Evolutionary conservation across 495 filamentous ascomycete genomes (phyloP).

Genomic region (Chaetomium fimeti): DNA sequence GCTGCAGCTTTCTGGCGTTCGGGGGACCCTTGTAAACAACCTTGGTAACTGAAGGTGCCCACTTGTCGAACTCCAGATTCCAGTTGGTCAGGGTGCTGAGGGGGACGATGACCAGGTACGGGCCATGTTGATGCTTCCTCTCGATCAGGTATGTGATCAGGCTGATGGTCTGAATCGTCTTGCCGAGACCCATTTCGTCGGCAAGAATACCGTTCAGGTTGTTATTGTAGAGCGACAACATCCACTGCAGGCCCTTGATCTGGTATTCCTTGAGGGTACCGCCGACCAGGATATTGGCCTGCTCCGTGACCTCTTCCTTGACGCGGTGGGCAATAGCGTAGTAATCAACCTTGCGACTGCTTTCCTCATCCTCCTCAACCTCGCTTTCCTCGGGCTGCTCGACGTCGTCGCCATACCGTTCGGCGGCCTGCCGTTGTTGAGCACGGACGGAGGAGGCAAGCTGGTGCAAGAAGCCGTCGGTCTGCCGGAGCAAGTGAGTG

Average conservation of each 20-base stretch:
- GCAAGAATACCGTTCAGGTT: slow-evolving; percentile 98
- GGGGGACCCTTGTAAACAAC: slow-evolving; percentile 98
- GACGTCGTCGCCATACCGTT: slow-evolving; percentile 69
- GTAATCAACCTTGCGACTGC: slow-evolving; percentile 83
- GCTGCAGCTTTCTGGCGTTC: slow-evolving; percentile 80
- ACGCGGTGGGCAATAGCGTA: slow-evolving; percentile 96
- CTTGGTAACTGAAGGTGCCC: slow-evolving; percentile 81
- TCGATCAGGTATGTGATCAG: slow-evolving; percentile 96
- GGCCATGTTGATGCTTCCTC: slow-evolving; percentile 87
- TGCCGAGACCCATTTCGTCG: slow-evolving; percentile 99
- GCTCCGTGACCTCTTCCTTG: slow-evolving; percentile 81
- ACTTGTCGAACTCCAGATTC: slow-evolving; percentile 98
- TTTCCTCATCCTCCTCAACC: slow-evolving; percentile 66
- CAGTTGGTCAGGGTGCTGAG: slow-evolving; percentile 96
- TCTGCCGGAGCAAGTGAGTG: slow-evolving; percentile 91
- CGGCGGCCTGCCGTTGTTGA: slow-evolving; percentile 79
- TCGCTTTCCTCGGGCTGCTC: slow-evolving; percentile 59
- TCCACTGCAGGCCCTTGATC: slow-evolving; percentile 97
- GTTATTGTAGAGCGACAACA: slow-evolving; percentile 99
- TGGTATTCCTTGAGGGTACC: slow-evolving; percentile 96
- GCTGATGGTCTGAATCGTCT: slow-evolving; percentile 99
- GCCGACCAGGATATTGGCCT: slow-evolving; percentile 83
- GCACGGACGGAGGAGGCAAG: slow-evolving; percentile 88
- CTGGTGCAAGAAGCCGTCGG: slow-evolving; percentile 93
- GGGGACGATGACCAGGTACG: slow-evolving; percentile 94